Evolutionary conservation across 768 basidiomycete species (phyloP), one percentile per base, ranked within the genome.

Genomic region (Termitomyces sp.): DNA sequence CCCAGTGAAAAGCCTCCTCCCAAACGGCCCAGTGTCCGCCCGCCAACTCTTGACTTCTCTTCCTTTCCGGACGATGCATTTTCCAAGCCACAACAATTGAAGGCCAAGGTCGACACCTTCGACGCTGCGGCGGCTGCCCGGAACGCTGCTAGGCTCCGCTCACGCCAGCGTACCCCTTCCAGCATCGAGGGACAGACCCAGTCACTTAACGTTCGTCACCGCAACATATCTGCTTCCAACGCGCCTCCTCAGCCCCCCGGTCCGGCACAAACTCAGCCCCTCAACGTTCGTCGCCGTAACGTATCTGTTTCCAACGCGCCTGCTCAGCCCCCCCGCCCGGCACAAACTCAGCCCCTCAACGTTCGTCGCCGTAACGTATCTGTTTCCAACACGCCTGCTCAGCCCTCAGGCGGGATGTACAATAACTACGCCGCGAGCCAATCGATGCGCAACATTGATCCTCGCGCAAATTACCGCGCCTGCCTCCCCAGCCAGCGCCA

Each of bases 361-460:
- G 47, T 61, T n/a, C 38, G 52, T 42, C 60, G 51, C 25, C 59
- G 56, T 25, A 37, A 52, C 42, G 32, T 20, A 4, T 51, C 59
- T 29, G 14, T 8, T 29, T 20, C 52, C 11, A 37, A 38, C 5
- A 20, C 5, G 36, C 51, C 51, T 56, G 17, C 14, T n/a, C 54
- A 56, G 31, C 31, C 40, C 6, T 56, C 54, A 1, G 42, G 11
- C 2, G 31, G 31, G 3, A 42, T 63, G 40, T 61, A 63, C 52
- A 31, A 15, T n/a, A 62, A 62, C 29, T n/a, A 53, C 9, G 15
- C 51, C 40, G 56, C 58, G 4, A 65, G 42, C 54, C 51, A 57
- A n/a, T 67, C 66, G 34, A 65, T 63, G 4, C 59, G 54, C 10
- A 60, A 59, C 20, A 34, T 67, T 20, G 56, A 49, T 11, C 55